Conservation (phyloP, 331 rosid genomes). For the Spiraea crenata region DNA sequence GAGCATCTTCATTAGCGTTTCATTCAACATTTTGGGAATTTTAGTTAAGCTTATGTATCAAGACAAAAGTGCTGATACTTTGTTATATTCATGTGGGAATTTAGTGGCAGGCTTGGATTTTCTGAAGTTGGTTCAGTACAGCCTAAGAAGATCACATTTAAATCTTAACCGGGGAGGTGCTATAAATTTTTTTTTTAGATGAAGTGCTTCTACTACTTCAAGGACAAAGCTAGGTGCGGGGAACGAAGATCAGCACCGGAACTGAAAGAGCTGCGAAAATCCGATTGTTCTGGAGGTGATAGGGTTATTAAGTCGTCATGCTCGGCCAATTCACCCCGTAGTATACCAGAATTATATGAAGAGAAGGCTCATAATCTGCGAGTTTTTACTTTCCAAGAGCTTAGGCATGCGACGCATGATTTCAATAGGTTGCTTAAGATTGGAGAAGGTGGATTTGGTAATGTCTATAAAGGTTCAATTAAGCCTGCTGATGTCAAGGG, state of each 20-base stretch:
- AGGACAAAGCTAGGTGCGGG: conserved; percentile 40
- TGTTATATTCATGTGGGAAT: neutral
- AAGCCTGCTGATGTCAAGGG: conserved; percentile 58
- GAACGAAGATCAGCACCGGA: conserved; percentile 76
- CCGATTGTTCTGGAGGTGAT: conserved; percentile 38
- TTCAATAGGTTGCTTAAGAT: conserved; percentile 66
- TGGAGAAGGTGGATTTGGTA: conserved; percentile 96
- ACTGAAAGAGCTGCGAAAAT: conserved; percentile 44
- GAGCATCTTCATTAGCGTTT: neutral
- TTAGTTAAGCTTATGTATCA: neutral
- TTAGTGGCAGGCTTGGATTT: neutral
- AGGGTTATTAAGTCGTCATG: conserved; percentile 54
- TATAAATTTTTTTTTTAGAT: conserved; percentile 31
- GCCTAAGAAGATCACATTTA: conserved; percentile 16
- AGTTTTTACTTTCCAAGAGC: conserved; percentile 58
- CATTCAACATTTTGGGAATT: neutral
- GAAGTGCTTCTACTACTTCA: conserved; percentile 79
- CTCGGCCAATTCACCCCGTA: conserved; percentile 52
- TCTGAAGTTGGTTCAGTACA: conserved; percentile 17
- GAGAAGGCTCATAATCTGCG: conserved; percentile 73
- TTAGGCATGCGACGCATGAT: conserved; percentile 54
- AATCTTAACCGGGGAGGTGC: conserved; percentile 5
- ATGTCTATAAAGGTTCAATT: conserved; percentile 75
- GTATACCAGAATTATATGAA: conserved; percentile 70
- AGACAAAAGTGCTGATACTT: neutral